Base-by-base conservation (phyloP, 139 green algal genomes). In the Haematococcus sp. region DNA sequence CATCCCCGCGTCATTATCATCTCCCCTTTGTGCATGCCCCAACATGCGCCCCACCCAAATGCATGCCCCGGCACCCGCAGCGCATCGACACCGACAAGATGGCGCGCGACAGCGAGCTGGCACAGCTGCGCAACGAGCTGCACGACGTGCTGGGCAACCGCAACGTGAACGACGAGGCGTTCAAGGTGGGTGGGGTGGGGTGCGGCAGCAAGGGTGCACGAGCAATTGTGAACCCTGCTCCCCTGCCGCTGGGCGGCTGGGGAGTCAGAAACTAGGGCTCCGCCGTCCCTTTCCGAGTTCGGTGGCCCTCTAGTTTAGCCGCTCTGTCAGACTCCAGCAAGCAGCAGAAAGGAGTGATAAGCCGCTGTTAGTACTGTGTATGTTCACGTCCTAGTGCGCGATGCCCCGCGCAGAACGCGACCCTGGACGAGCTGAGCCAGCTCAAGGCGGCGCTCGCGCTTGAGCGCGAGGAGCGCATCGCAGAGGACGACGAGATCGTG, bases 401-500 rank as follows among this genome's bases (percentile, higher is more conserved):
- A n/a, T n/a, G n/a, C 25, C 56, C 5, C 35, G 4, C 59, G 54
- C 68, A 65, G 68, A 69, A 46, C 40, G 66, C 63, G 0, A 82
- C 88, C 22, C 73, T 93, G 63, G 85, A 87, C 19, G 90, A 94
- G 74, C 70, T 94, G 3, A 78, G 71, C 33, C 32, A n/a, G 17
- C 70, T 94, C 40, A 91, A 91, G 79, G 56, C 66, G 20, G 76
- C 74, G 34, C 44, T 93, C 56, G 68, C 78, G n/a, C 46, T 84
- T n/a, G 90, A 94, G 82, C 76, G 86, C n/a, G 85, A 92, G 71
- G 88, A 91, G 80, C 84, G 90, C 61, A 79, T 91, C 3, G 79
- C 81, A 22, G 90, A 94, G 76, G 90, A 94, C 73, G 90, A 94
- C 46, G 81, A 90, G 72, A 91, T 93, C 71, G 81, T 91, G 46